Percentiles rank a stretch among this genome's conserved stretches.
Evolutionary conservation across 108 stramenopile species (phyloP).

Genomic region (Ochromonas danica): DNA sequence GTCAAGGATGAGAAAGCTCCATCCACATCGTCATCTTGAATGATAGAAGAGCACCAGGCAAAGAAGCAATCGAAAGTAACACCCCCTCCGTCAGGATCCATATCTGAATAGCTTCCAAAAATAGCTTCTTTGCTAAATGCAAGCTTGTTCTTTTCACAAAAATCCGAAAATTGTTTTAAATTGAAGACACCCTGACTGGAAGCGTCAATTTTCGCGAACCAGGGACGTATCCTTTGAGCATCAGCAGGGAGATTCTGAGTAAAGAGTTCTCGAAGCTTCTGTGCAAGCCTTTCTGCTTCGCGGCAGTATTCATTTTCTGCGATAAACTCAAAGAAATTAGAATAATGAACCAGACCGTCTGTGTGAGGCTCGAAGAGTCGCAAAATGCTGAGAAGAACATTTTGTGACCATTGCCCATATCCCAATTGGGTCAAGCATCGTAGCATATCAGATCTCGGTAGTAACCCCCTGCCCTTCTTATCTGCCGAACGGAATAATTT

Average conservation of each 20-base stretch:
- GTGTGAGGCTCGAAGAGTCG: neutral
- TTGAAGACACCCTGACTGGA: neutral
- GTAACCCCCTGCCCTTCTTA: neutral
- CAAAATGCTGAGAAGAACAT: neutral
- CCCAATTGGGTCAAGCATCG: neutral
- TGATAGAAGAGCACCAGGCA: too few species aligned
- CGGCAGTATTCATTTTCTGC: neutral
- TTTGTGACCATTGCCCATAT: neutral
- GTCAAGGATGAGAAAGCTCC: neutral
- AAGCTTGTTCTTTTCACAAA: neutral
- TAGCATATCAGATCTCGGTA: neutral
- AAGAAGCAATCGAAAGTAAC: neutral
- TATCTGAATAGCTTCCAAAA: neutral
- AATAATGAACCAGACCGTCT: conserved; percentile 20
- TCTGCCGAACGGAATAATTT: neutral
- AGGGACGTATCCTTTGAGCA: too few species aligned
- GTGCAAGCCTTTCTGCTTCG: too few species aligned
- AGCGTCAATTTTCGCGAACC: neutral
- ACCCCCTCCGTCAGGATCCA: neutral
- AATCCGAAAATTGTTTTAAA: neutral
- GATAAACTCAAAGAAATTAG: conserved; percentile 24
- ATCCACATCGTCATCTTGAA: neutral
- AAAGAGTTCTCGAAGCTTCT: too few species aligned
- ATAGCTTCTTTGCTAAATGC: neutral
- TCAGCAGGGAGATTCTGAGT: too few species aligned